Evolutionary conservation across 2,329 filamentous ascomycete species (phyloP).

Genomic region (Thielaviopsis populi): DNA sequence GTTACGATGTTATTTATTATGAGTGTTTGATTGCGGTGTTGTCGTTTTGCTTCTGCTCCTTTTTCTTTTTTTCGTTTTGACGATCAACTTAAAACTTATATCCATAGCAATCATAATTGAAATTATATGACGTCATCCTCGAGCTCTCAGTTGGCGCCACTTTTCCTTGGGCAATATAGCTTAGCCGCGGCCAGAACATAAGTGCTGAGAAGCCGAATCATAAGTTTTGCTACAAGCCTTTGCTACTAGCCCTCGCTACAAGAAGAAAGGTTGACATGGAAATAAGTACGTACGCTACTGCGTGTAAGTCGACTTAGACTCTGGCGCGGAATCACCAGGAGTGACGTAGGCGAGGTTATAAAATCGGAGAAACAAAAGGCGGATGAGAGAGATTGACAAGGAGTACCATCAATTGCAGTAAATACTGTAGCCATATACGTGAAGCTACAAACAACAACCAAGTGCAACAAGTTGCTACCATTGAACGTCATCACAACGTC

Average conservation of each 20-base stretch:
- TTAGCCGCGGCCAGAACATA: neutral
- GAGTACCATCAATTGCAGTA: neutral
- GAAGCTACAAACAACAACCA: neutral
- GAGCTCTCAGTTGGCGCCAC: too few species aligned
- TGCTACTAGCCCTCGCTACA: too few species aligned
- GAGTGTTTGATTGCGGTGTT: neutral
- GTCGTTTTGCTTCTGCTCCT: neutral
- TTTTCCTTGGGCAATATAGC: neutral
- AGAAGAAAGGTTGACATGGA: too few species aligned
- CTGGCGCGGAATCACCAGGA: slow-evolving; percentile 3
- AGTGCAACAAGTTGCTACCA: neutral
- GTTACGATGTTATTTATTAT: slow-evolving; percentile 2
- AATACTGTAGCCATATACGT: neutral
- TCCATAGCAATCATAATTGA: neutral
- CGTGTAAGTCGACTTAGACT: neutral
- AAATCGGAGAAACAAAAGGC: neutral
- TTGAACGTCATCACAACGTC: too few species aligned
- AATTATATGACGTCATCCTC: neutral
- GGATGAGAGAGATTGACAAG: too few species aligned
- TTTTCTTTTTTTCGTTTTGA: slow-evolving; percentile 4
- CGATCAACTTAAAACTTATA: neutral
- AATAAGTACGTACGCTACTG: neutral
- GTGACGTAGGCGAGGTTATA: neutral
- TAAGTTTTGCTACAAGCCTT: neutral
- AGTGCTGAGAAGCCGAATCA: neutral